Conservation (phyloP, 352 stramenopile genomes). For the Phytophthora palmivora region DNA sequence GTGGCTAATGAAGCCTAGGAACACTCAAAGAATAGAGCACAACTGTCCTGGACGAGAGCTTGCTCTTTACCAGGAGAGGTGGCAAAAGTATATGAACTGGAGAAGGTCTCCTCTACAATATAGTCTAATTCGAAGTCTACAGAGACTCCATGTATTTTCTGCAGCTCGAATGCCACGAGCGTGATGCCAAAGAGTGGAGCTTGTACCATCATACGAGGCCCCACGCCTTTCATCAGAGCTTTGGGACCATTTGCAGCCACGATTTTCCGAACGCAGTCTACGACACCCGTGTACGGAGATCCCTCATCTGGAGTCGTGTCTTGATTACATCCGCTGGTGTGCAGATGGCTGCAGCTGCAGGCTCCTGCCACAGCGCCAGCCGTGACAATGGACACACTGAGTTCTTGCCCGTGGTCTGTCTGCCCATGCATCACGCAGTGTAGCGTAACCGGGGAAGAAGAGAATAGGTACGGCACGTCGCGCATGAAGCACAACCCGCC, state of each 20-base stretch:
- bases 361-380: conserved; percentile 70
- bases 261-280: conserved; percentile 86
- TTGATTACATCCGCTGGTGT: conserved; percentile 91
- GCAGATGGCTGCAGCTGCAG: conserved; percentile 61
- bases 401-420: conserved; percentile 58
- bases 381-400: conserved; percentile 67
- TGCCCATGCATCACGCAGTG: conserved; percentile 53
- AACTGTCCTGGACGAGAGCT: conserved; percentile 15
- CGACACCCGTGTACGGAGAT: conserved; percentile 80
- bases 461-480: conserved; percentile 93
- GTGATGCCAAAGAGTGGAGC: conserved; percentile 89
- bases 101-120: conserved; percentile 5
- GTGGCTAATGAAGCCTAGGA: background rate
- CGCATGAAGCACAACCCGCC: conserved; percentile 86
- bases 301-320: conserved; percentile 86
- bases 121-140: conserved; percentile 32
- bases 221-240: conserved; percentile 87
- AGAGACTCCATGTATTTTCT: conserved; percentile 89
- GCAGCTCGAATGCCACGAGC: conserved; percentile 85
- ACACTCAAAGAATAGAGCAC: conserved; percentile 23
- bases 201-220: conserved; percentile 90
- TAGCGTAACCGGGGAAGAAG: conserved; percentile 93
- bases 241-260: conserved; percentile 76
- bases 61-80: conserved; percentile 10
- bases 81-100: conserved; percentile 17